phyloP scores from a whole-genome alignment of 345 rosid genomes.

The Pistacia vera region DNA sequence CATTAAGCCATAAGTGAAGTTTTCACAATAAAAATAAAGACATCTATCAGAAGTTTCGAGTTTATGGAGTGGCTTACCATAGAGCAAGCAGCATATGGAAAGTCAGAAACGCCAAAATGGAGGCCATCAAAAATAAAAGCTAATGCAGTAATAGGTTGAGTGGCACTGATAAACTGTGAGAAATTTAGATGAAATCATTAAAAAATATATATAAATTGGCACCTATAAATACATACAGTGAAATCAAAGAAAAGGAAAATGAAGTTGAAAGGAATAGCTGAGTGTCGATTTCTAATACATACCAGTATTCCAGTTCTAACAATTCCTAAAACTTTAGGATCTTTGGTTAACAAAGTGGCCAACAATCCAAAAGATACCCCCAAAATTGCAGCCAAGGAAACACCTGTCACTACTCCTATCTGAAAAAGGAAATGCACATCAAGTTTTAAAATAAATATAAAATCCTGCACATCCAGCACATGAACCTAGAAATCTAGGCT shows the following conservation, averaged over 20 bases:
- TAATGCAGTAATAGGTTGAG: conserved; percentile 87
- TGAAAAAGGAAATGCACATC: conserved; percentile 30
- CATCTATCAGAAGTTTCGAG: not conserved
- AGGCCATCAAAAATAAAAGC: conserved; percentile 96
- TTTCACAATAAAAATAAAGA: not conserved
- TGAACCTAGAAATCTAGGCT: not conserved
- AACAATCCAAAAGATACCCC: conserved; percentile 68
- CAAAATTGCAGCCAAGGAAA: conserved; percentile 66
- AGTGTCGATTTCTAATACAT: conserved; percentile 19
- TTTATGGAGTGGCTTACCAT: conserved; percentile 49
- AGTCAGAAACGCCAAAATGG: conserved; percentile 93
- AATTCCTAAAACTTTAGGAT: conserved; percentile 66
- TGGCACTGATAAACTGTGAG: conserved; percentile 77
- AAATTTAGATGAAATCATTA: conserved; percentile 7
- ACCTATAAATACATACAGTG: not conserved
- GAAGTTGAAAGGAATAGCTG: not conserved
- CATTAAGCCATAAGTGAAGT: not conserved
- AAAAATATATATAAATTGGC: not conserved
- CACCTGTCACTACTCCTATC: conserved; percentile 77
- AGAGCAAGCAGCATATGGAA: conserved; percentile 81
- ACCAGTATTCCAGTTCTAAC: conserved; percentile 82
- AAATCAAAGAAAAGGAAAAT: not conserved
- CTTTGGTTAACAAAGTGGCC: conserved; percentile 79
- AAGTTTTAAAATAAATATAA: conserved; percentile 13
- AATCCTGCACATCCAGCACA: not conserved